Evolutionary conservation across 305 asterid species (phyloP).

Genomic region (Ilex paraguariensis): DNA sequence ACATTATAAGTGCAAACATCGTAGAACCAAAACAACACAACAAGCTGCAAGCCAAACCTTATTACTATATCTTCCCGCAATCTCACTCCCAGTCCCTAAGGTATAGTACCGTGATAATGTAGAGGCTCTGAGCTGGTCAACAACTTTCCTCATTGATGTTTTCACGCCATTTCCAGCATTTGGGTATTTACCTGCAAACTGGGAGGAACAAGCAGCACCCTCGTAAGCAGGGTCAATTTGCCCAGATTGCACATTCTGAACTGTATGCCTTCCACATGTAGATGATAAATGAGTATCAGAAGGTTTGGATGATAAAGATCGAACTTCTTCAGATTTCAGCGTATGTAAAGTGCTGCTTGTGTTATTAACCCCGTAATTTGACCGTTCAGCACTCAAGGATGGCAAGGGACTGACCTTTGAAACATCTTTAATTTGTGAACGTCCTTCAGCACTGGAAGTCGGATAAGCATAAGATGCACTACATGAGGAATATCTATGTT

Average conservation of each 20-base stretch:
- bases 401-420: conserved; percentile 23
- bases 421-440: conserved; percentile 14
- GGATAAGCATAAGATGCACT: conserved; percentile 17
- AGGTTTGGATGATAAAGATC: conserved; percentile 25
- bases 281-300: conserved; percentile 30
- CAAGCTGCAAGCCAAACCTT: conserved; percentile 38
- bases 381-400: conserved; percentile 19
- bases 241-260: conserved; percentile 26
- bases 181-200: conserved; percentile 16
- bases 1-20: conserved; percentile 1
- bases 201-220: conserved; percentile 28
- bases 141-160: conserved; percentile 33
- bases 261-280: conserved; percentile 22
- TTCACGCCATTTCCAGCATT: conserved; percentile 30
- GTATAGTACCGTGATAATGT: conserved; percentile 23
- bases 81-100: conserved; percentile 35
- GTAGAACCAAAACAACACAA: conserved; percentile 14
- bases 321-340: conserved; percentile 24
- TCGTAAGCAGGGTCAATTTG: conserved; percentile 23
- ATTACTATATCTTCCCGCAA: conserved; percentile 29
- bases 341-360: conserved; percentile 21
- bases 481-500: conserved; percentile 20
- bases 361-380: conserved; percentile 20
- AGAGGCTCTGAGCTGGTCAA: conserved; percentile 47
- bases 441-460: conserved; percentile 3